A percentile compares a stretch with the other conserved stretches of the same genome.
These are phyloP conservation scores for Murraya paniculata DNA, from an alignment of 345 rosid species.

Conservation along the genomic window DNA sequence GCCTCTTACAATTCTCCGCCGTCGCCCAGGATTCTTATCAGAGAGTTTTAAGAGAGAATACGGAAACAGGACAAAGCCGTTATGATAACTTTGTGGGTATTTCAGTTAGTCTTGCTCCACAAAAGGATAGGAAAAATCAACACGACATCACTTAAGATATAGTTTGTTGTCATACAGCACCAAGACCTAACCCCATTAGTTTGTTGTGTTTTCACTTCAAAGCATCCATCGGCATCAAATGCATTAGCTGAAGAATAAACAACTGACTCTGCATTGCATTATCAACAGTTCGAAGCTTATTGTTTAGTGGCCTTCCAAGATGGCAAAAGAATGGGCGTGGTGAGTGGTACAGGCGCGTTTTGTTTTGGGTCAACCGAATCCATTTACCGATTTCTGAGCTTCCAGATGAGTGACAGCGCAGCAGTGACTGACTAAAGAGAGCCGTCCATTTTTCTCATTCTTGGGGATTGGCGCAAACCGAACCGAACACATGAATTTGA, in stretches of 20 bases:
- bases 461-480: background rate
- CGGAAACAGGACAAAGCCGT: too few relatives aligned
- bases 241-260: background rate
- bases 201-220: background rate
- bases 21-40: too few relatives aligned
- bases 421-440: background rate
- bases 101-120: background rate
- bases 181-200: conserved; percentile 10
- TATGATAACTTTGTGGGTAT: too few relatives aligned
- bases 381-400: too few relatives aligned
- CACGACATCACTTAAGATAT: background rate
- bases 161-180: background rate
- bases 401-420: too few relatives aligned
- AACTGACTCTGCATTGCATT: background rate
- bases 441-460: background rate
- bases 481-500: background rate
- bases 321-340: background rate
- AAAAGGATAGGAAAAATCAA: background rate
- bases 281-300: background rate
- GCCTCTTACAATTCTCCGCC: background rate
- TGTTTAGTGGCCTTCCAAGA: background rate
- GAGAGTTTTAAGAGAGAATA: too few relatives aligned
- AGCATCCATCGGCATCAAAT: conserved; percentile 11
- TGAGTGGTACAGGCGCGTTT: too few relatives aligned
- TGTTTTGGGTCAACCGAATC: too few relatives aligned